A percentile compares a stretch with the other conserved stretches of the same genome.
Evolutionary conservation across 306 rosid species (phyloP).

Genomic region (Begonia loranthoides): DNA sequence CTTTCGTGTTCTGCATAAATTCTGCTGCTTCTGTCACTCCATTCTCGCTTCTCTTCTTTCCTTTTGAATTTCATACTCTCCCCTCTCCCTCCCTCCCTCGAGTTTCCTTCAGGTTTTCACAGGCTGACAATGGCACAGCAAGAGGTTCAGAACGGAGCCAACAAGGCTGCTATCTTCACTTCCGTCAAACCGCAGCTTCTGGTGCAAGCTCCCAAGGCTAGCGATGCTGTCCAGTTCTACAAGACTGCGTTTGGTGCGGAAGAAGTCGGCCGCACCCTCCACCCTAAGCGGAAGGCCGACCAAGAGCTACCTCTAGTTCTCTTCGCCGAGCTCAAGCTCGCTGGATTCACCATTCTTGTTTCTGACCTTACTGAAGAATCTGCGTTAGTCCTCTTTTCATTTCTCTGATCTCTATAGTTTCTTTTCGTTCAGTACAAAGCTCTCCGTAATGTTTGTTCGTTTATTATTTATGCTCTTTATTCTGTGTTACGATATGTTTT

Average conservation of each 20-base stretch:
- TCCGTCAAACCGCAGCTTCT: slow-evolving; percentile 38
- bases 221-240: slow-evolving; percentile 63
- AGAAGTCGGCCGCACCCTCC: slow-evolving; percentile 36
- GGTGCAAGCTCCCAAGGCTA: slow-evolving; percentile 55
- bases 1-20: too few species aligned
- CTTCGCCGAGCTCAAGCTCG: slow-evolving; percentile 49
- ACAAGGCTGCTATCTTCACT: slow-evolving; percentile 23
- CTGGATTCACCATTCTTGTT: slow-evolving; percentile 30
- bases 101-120: too few species aligned
- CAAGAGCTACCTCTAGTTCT: slow-evolving; percentile 54
- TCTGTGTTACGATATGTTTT: too few species aligned
- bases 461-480: too few species aligned
- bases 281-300: slow-evolving; percentile 80
- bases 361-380: slow-evolving; percentile 28
- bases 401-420: background rate
- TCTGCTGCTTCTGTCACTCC: too few species aligned
- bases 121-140: slow-evolving; percentile 37
- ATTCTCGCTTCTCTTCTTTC: too few species aligned
- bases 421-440: background rate
- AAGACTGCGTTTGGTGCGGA: slow-evolving; percentile 65
- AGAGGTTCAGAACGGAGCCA: slow-evolving; percentile 45
- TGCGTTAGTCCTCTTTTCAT: slow-evolving; percentile 18
- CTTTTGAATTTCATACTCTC: too few species aligned
- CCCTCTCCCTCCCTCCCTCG: too few species aligned
- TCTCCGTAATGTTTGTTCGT: too few species aligned